Evolutionary conservation across 441 rosid genomes (phyloP).

Genomic region (Aleurites moluccanus): DNA sequence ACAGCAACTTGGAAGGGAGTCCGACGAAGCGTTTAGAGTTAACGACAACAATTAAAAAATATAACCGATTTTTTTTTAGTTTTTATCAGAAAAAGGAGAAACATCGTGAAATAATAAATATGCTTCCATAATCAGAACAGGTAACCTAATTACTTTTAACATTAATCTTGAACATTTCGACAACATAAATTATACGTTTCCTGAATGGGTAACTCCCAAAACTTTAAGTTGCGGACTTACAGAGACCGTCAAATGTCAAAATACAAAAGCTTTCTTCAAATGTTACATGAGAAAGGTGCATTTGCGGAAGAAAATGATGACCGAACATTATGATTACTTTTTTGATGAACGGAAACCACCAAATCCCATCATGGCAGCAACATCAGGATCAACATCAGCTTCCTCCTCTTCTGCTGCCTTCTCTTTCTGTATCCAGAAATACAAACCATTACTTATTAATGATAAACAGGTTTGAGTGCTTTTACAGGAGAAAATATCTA

Average conservation of each 20-base stretch:
- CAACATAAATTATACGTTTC: constrained; percentile 5
- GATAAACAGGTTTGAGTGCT: neutral
- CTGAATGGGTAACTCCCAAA: neutral
- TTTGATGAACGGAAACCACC: constrained; percentile 90
- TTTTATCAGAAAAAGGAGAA: too few species aligned
- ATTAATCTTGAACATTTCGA: neutral
- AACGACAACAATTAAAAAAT: too few species aligned
- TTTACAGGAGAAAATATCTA: neutral
- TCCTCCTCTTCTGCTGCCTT: constrained; percentile 81
- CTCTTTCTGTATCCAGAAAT: constrained; percentile 59
- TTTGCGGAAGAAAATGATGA: neutral
- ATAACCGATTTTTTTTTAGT: constrained; percentile 26
- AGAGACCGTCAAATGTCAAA: neutral
- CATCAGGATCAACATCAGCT: constrained; percentile 76
- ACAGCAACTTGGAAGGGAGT: too few species aligned
- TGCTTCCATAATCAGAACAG: too few species aligned
- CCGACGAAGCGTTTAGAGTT: too few species aligned
- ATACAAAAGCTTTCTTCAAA: neutral
- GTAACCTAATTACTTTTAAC: neutral
- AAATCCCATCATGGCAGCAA: constrained; percentile 98
- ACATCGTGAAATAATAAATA: too few species aligned
- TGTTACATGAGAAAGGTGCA: constrained; percentile 7
- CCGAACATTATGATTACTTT: constrained; percentile 32
- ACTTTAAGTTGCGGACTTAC: neutral
- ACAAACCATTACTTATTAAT: neutral